A percentile compares a stretch with the other conserved stretches of the same genome.
phyloP scores from a whole-genome alignment of 1,139 yeast species.

The Arxiozyma bovina region DNA sequence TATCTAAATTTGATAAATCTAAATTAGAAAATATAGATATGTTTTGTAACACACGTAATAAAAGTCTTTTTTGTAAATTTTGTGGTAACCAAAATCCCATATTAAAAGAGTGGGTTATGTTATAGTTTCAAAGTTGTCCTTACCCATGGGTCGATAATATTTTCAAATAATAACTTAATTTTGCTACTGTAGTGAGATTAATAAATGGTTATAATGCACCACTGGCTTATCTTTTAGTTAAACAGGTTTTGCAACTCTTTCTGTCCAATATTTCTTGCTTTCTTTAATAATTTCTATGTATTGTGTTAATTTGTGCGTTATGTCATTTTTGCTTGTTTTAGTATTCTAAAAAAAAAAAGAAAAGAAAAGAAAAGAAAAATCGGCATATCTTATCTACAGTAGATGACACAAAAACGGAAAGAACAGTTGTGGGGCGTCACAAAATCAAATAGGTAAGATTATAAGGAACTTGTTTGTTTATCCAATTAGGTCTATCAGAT shows the following conservation, averaged over 20 bases:
- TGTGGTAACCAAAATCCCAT: constrained; percentile 79
- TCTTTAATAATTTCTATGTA: too few species aligned
- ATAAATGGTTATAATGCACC: neutral
- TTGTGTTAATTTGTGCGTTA: neutral
- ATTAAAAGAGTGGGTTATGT: neutral
- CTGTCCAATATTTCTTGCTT: neutral
- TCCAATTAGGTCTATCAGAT: too few species aligned
- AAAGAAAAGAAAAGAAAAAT: too few species aligned
- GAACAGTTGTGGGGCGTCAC: too few species aligned
- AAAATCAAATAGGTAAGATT: too few species aligned
- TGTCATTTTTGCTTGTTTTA: neutral
- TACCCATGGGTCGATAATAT: neutral
- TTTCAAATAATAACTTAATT: too few species aligned
- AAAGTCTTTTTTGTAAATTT: constrained; percentile 69
- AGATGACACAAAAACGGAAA: too few species aligned
- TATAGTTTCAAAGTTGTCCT: neutral
- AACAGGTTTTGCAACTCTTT: neutral
- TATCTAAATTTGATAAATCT: constrained; percentile 72
- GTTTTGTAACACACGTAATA: constrained; percentile 72
- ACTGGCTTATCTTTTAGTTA: neutral
- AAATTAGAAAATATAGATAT: constrained; percentile 76
- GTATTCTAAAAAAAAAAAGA: neutral
- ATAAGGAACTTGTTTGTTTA: too few species aligned
- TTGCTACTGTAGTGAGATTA: neutral
- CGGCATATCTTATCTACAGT: too few species aligned